These are phyloP conservation scores for Anisodus acutangulus DNA, from an alignment of 257 asterid genomes.

Conservation along the genomic window DNA sequence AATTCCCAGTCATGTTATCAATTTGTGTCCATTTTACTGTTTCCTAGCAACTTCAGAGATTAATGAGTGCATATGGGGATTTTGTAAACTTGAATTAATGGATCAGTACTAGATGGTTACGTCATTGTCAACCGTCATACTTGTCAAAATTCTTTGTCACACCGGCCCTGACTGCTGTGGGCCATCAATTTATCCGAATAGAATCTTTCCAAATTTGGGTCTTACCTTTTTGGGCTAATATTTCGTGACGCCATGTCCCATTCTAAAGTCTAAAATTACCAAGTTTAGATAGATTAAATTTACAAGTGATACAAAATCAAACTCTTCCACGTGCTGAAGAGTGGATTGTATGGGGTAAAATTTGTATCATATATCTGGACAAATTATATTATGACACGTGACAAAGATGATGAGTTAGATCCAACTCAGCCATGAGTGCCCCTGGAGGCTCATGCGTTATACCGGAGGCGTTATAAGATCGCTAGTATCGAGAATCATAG, in stretches of 20 bases:
- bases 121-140: background rate
- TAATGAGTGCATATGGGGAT: background rate
- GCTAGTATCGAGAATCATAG: no score
- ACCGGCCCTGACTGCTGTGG: background rate
- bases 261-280: background rate
- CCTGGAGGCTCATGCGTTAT: no score
- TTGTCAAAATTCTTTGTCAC: background rate
- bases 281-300: background rate
- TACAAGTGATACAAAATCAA: no score
- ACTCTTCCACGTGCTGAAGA: no score
- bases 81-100: background rate
- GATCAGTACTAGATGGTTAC: background rate
- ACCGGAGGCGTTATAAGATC: no score
- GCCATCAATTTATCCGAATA: slow-evolving; percentile 1
- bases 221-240: background rate
- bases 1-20: slow-evolving; percentile 30
- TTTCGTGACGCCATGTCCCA: background rate
- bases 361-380: no score
- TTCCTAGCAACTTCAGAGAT: background rate
- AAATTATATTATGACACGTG: no score
- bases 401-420: no score
- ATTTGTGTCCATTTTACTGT: background rate
- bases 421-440: no score
- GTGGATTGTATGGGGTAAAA: no score
- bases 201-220: slow-evolving; percentile 30